Evolutionary conservation across 2,329 filamentous ascomycete genomes (phyloP).

Genomic region (Biscogniauxia marginata): DNA sequence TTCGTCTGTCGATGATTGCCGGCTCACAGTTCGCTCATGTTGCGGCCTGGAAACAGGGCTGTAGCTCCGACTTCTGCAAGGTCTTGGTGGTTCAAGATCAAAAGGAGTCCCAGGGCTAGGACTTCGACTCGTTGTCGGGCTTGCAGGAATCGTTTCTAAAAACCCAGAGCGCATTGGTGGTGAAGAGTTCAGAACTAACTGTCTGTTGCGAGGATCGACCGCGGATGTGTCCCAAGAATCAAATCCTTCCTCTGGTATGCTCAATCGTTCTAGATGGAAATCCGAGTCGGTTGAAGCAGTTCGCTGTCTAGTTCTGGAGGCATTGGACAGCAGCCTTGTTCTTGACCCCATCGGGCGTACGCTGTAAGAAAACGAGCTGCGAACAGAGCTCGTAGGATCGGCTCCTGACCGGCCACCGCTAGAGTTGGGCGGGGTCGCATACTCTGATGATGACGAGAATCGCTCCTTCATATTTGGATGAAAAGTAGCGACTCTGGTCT

Average conservation of each 20-base stretch:
- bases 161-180: conserved; percentile 47
- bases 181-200: conserved; percentile 53
- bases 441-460: conserved; percentile 38
- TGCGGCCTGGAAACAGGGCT: conserved; percentile 42
- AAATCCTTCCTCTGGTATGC: conserved; percentile 59
- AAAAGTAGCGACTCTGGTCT: conserved; percentile 40
- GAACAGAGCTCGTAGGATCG: conserved; percentile 47
- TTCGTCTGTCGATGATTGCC: conserved; percentile 48
- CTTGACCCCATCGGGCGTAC: conserved; percentile 57
- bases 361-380: conserved; percentile 46
- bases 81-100: conserved; percentile 53
- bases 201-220: conserved; percentile 61
- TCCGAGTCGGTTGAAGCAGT: conserved; percentile 49
- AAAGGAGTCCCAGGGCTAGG: conserved; percentile 61
- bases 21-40: conserved; percentile 36
- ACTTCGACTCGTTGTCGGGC: conserved; percentile 62
- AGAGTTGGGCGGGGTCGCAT: conserved; percentile 44
- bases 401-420: conserved; percentile 44
- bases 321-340: conserved; percentile 50
- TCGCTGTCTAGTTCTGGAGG: conserved; percentile 40
- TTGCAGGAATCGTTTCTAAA: conserved; percentile 71
- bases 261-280: conserved; percentile 33
- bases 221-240: conserved; percentile 74
- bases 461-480: conserved; percentile 33
- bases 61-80: conserved; percentile 50